phyloP scores from a whole-genome alignment of 768 basidiomycete species.

The Lanmaoa rubissima region DNA sequence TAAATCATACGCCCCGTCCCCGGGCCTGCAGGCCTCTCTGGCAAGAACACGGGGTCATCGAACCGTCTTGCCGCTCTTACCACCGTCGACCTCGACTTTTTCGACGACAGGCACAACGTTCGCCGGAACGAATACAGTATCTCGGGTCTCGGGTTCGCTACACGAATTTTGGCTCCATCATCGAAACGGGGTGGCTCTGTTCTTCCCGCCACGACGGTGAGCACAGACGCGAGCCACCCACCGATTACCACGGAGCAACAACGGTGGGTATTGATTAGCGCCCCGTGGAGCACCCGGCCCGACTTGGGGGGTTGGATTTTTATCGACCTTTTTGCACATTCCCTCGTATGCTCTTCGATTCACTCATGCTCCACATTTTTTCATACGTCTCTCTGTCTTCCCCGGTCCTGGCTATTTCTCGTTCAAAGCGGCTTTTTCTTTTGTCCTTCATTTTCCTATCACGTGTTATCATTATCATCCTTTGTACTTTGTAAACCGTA shows the following conservation, averaged over 20 bases:
- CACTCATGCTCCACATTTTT: too few relatives aligned
- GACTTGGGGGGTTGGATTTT: too few relatives aligned
- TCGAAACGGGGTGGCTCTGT: neutral
- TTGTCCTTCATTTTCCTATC: neutral
- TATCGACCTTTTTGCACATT: neutral
- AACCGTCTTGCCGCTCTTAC: constrained; percentile 30
- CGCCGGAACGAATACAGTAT: neutral
- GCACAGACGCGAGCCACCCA: neutral
- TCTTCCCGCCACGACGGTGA: neutral
- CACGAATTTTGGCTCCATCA: constrained; percentile 1
- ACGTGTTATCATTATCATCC: too few relatives aligned
- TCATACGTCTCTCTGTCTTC: neutral
- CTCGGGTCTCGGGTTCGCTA: constrained; percentile 4
- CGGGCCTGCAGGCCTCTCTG: too few relatives aligned
- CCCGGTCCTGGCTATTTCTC: neutral
- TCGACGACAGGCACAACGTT: neutral
- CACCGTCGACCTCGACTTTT: constrained; percentile 24
- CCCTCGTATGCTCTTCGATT: neutral
- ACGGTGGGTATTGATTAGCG: neutral
- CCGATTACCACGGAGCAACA: neutral
- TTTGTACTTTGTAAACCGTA: too few relatives aligned
- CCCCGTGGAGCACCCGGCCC: too few relatives aligned
- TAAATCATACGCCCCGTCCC: too few relatives aligned
- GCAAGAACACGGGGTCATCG: neutral
- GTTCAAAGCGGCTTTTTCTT: too few relatives aligned